These are phyloP conservation scores for Diaporthe vexans DNA, from an alignment of 2,329 filamentous ascomycete genomes.

Conservation along the genomic window DNA sequence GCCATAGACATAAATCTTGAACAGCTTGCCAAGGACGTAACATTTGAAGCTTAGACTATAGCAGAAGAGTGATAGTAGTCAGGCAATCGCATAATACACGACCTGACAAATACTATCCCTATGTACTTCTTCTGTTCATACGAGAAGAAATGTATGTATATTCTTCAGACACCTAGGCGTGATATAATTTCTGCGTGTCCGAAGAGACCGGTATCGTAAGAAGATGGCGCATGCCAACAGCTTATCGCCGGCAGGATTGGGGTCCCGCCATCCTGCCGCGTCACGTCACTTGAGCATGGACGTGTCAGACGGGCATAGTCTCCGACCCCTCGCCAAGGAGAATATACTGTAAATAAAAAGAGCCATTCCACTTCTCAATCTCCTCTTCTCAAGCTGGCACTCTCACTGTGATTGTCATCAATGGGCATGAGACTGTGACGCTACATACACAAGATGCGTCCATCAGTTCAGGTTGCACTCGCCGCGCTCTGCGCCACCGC, in stretches of 20 bases:
- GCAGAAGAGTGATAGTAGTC: too few relatives aligned
- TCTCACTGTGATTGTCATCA: too few relatives aligned
- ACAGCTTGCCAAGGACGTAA: too few relatives aligned
- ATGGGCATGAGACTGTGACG: neutral
- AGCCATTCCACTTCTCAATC: too few relatives aligned
- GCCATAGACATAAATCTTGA: too few relatives aligned
- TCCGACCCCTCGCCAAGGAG: neutral
- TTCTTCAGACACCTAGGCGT: neutral
- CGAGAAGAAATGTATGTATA: too few relatives aligned
- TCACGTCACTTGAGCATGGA: neutral
- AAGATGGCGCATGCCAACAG: neutral
- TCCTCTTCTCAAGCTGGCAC: neutral
- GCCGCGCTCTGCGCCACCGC: constrained; percentile 1
- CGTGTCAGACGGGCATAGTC: constrained; percentile 11
- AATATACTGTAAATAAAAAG: neutral
- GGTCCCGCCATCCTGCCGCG: neutral
- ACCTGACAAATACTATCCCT: too few relatives aligned
- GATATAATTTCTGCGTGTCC: too few relatives aligned
- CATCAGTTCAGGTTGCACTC: neutral
- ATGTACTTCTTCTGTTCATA: too few relatives aligned
- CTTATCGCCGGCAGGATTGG: neutral
- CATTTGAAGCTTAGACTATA: too few relatives aligned
- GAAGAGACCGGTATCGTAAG: neutral
- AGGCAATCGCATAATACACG: too few relatives aligned
- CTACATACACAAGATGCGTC: neutral